phyloP scores from a whole-genome alignment of 2,329 filamentous ascomycete genomes.

The Penicillium sp. region DNA sequence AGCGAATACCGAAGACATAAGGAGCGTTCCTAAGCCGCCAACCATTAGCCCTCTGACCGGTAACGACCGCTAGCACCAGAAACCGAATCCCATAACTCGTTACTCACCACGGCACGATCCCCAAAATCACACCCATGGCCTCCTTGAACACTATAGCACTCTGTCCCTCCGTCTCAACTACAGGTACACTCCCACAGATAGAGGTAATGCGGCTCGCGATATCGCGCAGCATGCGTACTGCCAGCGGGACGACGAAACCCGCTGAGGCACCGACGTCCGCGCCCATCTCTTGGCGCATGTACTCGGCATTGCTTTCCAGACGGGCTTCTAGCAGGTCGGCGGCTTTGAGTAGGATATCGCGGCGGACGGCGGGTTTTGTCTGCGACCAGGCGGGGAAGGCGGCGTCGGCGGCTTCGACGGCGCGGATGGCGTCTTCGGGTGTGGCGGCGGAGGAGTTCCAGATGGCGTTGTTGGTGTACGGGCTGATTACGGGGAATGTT shows the following conservation, averaged over 20 bases:
- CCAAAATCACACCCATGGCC: constrained; percentile 72
- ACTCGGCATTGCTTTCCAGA: constrained; percentile 53
- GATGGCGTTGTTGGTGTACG: constrained; percentile 50
- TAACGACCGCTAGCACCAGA: neutral
- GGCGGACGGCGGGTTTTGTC: constrained; percentile 57
- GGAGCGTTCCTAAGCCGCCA: constrained; percentile 50
- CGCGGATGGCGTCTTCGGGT: constrained; percentile 43
- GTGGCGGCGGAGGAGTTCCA: constrained; percentile 54
- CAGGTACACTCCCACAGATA: constrained; percentile 49
- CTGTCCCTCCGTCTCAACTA: constrained; percentile 49
- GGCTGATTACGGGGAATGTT: constrained; percentile 51
- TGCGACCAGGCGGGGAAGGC: constrained; percentile 66
- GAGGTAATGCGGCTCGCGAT: constrained; percentile 48
- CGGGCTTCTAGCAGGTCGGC: constrained; percentile 52
- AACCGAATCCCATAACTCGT: neutral
- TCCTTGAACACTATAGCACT: constrained; percentile 66
- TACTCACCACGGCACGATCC: constrained; percentile 72
- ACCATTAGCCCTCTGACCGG: neutral
- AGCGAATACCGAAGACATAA: constrained; percentile 47
- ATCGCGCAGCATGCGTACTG: constrained; percentile 45
- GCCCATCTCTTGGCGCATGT: constrained; percentile 57
- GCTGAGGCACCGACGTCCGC: constrained; percentile 37
- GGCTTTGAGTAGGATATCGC: constrained; percentile 67
- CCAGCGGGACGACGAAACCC: constrained; percentile 31
- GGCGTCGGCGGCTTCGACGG: constrained; percentile 55